Evolutionary conservation across 352 stramenopile species (phyloP).

Genomic region (Thalassiosira oceanica): DNA sequence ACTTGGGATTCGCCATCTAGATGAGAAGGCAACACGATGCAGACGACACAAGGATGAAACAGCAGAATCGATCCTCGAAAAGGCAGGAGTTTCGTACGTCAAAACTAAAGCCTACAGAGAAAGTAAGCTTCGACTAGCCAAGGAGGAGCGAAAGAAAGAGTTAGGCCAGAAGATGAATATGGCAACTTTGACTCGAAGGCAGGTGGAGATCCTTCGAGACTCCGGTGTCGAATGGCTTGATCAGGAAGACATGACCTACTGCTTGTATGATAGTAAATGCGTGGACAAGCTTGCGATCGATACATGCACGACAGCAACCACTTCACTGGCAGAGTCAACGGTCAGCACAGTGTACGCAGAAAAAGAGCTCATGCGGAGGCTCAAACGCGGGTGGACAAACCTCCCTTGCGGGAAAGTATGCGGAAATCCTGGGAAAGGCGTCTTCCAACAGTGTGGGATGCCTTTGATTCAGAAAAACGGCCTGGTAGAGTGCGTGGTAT

Average conservation of each 20-base stretch:
- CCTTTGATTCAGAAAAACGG: conserved; percentile 30
- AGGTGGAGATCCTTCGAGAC: conserved; percentile 32
- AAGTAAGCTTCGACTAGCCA: neutral
- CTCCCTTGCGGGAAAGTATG: conserved; percentile 9
- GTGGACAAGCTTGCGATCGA: neutral
- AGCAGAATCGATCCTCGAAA: conserved; percentile 33
- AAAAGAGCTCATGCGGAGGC: conserved; percentile 25
- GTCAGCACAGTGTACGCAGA: conserved; percentile 42
- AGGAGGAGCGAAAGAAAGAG: neutral
- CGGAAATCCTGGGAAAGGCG: too few species aligned
- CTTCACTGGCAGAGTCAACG: conserved; percentile 2
- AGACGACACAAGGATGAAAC: conserved; percentile 19
- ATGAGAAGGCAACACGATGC: conserved; percentile 30
- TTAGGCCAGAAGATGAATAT: conserved; percentile 2
- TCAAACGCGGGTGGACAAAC: conserved; percentile 41
- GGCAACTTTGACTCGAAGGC: conserved; percentile 9
- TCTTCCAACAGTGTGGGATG: conserved; percentile 42
- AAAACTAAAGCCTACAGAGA: neutral
- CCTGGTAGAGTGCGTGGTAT: conserved; percentile 42
- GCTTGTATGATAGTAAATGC: neutral
- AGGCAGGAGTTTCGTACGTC: conserved; percentile 22
- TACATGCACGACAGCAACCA: neutral
- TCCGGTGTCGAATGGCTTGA: conserved; percentile 13
- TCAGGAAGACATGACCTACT: neutral
- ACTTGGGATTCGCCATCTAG: conserved; percentile 36